A percentile compares a stretch with the other conserved stretches of the same genome.
Conservation (phyloP, 805 yeast genomes). For the Metschnikowia amazonensis region DNA sequence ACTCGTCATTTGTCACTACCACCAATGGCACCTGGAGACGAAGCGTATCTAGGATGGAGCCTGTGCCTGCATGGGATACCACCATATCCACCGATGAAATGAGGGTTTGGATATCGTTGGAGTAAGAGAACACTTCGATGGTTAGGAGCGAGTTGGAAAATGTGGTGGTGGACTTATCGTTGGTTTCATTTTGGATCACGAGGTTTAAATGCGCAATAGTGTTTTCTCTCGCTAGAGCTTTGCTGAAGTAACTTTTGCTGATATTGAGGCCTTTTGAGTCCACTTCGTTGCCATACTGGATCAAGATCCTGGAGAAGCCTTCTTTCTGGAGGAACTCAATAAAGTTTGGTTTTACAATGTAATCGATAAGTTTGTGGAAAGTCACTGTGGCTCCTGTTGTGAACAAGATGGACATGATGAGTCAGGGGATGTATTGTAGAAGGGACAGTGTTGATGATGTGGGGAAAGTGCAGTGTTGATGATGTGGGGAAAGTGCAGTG, state of each 20-base stretch:
- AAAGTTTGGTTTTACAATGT: conserved; percentile 35
- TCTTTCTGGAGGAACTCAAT: conserved; percentile 27
- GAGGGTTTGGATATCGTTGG: conserved; percentile 26
- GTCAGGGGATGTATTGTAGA: too few relatives aligned
- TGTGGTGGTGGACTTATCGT: conserved; percentile 16
- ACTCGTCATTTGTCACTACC: conserved; percentile 62
- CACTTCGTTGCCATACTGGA: conserved; percentile 36
- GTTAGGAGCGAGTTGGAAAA: conserved; percentile 11
- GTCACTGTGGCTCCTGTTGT: conserved; percentile 93
- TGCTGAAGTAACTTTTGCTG: conserved; percentile 24
- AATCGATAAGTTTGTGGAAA: conserved; percentile 55
- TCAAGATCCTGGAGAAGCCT: conserved; percentile 31
- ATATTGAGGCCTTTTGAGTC: conserved; percentile 16
- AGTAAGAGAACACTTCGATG: conserved; percentile 28
- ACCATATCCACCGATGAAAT: conserved; percentile 54
- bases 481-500: too few relatives aligned
- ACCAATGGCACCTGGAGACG: conserved; percentile 54
- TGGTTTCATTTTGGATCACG: conserved; percentile 12
- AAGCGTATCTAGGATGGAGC: conserved; percentile 79
- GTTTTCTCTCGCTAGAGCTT: conserved; percentile 15
- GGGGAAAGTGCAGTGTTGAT: too few relatives aligned
- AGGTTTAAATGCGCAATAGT: conserved; percentile 13
- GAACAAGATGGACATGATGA: conserved; percentile 44
- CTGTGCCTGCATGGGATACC: conserved; percentile 89
- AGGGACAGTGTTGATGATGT: too few relatives aligned